Percentiles rank a stretch among this genome's conserved stretches.
Conservation (phyloP, 2,329 filamentous ascomycete genomes). For the Aspergillus quadricinctus region DNA sequence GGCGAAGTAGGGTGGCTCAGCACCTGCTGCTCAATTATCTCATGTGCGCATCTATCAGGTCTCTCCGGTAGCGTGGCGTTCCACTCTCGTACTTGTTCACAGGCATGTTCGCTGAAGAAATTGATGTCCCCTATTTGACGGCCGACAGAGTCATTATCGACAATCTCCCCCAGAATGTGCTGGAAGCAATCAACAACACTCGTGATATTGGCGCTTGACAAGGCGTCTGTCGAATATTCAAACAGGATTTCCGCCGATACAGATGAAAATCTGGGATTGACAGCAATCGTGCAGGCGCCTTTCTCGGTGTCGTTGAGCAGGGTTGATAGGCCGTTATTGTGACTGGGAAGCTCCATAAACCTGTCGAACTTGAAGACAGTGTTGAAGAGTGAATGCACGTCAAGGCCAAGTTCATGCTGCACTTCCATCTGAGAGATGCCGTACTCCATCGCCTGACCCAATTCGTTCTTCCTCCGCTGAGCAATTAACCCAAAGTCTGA, state of each 20-base stretch:
- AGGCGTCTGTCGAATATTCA: conserved; percentile 46
- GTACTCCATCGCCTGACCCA: conserved; percentile 16
- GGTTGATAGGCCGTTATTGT: neutral
- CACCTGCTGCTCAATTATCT: conserved; percentile 32
- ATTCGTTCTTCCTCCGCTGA: conserved; percentile 17
- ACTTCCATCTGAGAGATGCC: conserved; percentile 19
- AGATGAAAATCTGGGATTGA: conserved; percentile 25
- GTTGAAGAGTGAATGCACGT: conserved; percentile 26
- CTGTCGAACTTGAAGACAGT: conserved; percentile 25
- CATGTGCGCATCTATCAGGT: conserved; percentile 33
- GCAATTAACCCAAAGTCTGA: conserved; percentile 18
- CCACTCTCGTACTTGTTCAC: conserved; percentile 30
- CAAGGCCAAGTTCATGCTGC: conserved; percentile 22
- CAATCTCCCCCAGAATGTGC: conserved; percentile 27
- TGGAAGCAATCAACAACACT: conserved; percentile 32
- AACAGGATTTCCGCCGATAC: conserved; percentile 48
- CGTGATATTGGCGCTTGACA: conserved; percentile 38
- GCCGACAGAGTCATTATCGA: conserved; percentile 9
- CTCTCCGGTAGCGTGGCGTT: conserved; percentile 26
- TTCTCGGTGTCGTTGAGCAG: neutral
- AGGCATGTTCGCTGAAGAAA: conserved; percentile 27
- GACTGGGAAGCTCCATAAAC: conserved; percentile 5
- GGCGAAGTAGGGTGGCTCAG: conserved; percentile 19
- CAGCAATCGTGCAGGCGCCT: conserved; percentile 21
- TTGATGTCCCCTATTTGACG: conserved; percentile 25